Conservation (phyloP, 768 basidiomycete species). For the Lactarius akahatsu region DNA sequence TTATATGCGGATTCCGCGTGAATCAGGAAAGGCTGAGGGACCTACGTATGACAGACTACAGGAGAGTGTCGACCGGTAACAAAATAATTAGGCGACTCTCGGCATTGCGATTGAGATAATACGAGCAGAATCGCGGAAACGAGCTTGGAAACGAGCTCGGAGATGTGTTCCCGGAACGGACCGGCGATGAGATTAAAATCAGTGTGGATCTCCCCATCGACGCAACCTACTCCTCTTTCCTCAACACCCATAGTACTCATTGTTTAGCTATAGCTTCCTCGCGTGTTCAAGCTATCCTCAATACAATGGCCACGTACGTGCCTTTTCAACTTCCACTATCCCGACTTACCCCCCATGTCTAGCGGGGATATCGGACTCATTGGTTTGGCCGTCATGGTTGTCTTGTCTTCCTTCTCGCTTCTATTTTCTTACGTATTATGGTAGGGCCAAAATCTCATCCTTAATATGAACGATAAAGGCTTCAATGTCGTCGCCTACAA, state of each 20-base stretch:
- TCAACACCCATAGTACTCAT: not conserved
- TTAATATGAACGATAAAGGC: conserved; percentile 99
- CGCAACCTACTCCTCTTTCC: conserved; percentile 24
- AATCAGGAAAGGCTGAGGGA: not conserved
- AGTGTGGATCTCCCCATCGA: conserved; percentile 1
- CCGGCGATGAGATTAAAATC: conserved; percentile 22
- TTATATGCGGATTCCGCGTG: not conserved
- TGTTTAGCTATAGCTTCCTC: conserved; percentile 29
- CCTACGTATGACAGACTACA: not conserved
- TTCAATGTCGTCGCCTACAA: conserved; percentile 97
- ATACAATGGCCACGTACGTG: conserved; percentile 50
- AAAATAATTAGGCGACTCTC: not conserved
- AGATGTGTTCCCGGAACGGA: conserved; percentile 9
- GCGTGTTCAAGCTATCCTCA: conserved; percentile 38
- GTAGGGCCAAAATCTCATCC: conserved; percentile 93
- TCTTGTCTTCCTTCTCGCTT: conserved; percentile 24
- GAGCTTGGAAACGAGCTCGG: too few relatives aligned
- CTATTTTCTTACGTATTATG: conserved; percentile 27
- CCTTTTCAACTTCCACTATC: conserved; percentile 39
- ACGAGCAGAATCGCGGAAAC: too few relatives aligned
- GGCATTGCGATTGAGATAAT: not conserved
- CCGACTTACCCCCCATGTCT: conserved; percentile 23
- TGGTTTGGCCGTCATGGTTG: conserved; percentile 97
- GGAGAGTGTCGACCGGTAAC: not conserved
- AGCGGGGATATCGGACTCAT: conserved; percentile 98